Conservation (phyloP, 352 stramenopile genomes). For the Blastocystis sp. region DNA sequence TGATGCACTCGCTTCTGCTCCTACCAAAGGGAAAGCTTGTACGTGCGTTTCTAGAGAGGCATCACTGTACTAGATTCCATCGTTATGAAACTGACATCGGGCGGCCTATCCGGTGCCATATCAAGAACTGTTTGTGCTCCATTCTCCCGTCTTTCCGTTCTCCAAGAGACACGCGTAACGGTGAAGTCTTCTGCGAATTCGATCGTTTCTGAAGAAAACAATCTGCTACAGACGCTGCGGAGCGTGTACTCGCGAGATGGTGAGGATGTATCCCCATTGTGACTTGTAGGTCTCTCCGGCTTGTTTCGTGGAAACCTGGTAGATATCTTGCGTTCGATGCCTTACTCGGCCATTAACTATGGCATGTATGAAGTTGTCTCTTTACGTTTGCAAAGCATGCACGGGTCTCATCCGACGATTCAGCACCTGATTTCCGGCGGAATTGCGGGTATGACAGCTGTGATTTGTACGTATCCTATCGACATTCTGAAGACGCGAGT, state of each 20-base stretch:
- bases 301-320: constrained; percentile 69
- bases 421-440: constrained; percentile 55
- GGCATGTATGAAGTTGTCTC: constrained; percentile 64
- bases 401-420: constrained; percentile 15
- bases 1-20: constrained; percentile 24
- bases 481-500: constrained; percentile 64
- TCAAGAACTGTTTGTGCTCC: constrained; percentile 67
- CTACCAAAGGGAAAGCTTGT: constrained; percentile 39
- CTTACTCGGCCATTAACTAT: constrained; percentile 69
- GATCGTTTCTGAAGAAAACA: constrained; percentile 64
- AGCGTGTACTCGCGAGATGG: constrained; percentile 62
- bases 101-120: constrained; percentile 50
- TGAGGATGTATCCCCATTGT: neutral
- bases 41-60: neutral
- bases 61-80: constrained; percentile 12
- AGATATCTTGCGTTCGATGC: constrained; percentile 58
- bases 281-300: constrained; percentile 57
- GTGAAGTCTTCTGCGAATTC: constrained; percentile 28
- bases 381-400: constrained; percentile 20
- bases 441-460: constrained; percentile 63
- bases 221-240: constrained; percentile 32
- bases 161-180: constrained; percentile 63
- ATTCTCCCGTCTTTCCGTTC: constrained; percentile 59
- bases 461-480: constrained; percentile 67
- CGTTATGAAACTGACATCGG: constrained; percentile 55